Percentiles rank a stretch among this genome's conserved stretches.
Conservation (phyloP, 73 alveolate species). For the Tetrahymena thermophila region DNA sequence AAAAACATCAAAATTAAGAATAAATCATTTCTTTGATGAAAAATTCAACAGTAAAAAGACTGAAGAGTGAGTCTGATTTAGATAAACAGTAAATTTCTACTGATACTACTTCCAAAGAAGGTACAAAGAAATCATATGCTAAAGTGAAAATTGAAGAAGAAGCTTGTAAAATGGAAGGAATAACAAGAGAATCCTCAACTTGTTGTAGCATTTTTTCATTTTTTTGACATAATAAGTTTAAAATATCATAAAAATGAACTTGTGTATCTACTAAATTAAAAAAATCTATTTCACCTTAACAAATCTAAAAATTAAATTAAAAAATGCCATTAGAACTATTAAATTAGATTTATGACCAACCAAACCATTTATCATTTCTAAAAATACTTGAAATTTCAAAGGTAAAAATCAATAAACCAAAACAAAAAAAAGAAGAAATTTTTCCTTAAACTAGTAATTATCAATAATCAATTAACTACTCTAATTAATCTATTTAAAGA, state of each 20-base stretch:
- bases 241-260: not conserved
- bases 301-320: not conserved
- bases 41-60: not conserved
- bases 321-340: not conserved
- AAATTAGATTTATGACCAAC: too few species aligned
- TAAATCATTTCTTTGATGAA: not conserved
- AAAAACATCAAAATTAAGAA: constrained; percentile 11
- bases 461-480: too few species aligned
- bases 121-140: not conserved
- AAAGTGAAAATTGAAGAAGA: not conserved
- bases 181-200: not conserved
- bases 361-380: too few species aligned
- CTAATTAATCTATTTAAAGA: not conserved
- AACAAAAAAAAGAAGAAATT: not conserved
- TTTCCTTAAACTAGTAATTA: not conserved
- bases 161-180: not conserved
- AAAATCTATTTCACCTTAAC: not conserved
- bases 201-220: not conserved
- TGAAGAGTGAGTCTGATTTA: not conserved
- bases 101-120: not conserved
- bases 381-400: not conserved
- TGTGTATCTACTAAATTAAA: not conserved
- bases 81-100: not conserved
- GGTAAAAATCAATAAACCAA: too few species aligned
- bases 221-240: not conserved